Percentiles rank a stretch among this genome's conserved stretches.
Conservation (phyloP, 1,139 yeast species). For the Candida smagusa region DNA sequence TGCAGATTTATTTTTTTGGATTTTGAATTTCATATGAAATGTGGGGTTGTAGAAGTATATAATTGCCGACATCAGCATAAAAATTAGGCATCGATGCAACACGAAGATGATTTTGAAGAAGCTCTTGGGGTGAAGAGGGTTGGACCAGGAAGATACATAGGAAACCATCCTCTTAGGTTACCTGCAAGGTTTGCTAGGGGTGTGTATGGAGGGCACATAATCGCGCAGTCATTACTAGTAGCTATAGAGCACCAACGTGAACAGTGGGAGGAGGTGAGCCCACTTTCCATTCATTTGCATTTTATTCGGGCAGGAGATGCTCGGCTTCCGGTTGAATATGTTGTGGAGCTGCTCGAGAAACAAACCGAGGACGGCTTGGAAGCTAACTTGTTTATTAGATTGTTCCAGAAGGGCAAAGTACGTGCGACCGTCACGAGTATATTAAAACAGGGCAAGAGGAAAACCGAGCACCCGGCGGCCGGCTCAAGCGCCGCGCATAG, state of each 20-base stretch:
- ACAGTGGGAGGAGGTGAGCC: slow-evolving; percentile 12
- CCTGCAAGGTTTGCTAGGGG: slow-evolving; percentile 60
- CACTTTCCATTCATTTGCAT: slow-evolving; percentile 40
- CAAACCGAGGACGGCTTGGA: slow-evolving; percentile 11
- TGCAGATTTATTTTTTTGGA: too few species aligned
- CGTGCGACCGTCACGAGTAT: slow-evolving; percentile 23
- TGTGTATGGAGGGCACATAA: slow-evolving; percentile 75
- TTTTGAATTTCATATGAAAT: too few species aligned
- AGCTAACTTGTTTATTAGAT: slow-evolving; percentile 26
- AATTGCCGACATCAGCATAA: too few species aligned
- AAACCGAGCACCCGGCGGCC: not conserved
- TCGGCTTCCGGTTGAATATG: slow-evolving; percentile 49
- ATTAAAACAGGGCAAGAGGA: not conserved
- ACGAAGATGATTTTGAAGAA: slow-evolving; percentile 30
- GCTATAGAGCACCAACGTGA: slow-evolving; percentile 41
- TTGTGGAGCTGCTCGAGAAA: slow-evolving; percentile 52
- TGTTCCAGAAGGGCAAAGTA: slow-evolving; percentile 27
- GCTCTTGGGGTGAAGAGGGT: slow-evolving; percentile 33
- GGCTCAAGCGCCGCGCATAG: not conserved
- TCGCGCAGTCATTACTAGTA: slow-evolving; percentile 69
- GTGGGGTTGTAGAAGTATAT: too few species aligned
- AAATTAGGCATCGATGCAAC: too few species aligned
- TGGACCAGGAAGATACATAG: slow-evolving; percentile 29
- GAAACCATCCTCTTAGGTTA: slow-evolving; percentile 36
- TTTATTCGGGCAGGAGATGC: slow-evolving; percentile 49